A percentile compares a stretch with the other conserved stretches of the same genome.
These are phyloP conservation scores for Naumovozyma baii DNA, from an alignment of 805 yeast species.

Conservation along the genomic window DNA sequence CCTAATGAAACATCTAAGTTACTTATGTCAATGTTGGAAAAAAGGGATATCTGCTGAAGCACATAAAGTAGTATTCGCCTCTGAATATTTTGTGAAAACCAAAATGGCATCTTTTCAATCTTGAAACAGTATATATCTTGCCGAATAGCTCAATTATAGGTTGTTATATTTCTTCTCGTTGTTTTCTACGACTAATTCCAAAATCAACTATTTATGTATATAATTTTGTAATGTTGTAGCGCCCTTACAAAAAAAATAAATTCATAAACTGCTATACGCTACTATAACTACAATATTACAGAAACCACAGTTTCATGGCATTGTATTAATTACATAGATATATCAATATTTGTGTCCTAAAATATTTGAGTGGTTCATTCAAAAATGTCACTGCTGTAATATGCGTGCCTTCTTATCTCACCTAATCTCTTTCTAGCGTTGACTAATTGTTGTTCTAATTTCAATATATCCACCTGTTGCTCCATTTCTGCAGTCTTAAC, in stretches of 20 bases:
- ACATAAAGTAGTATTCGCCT: constrained; percentile 71
- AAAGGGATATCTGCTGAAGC: constrained; percentile 68
- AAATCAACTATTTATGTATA: too few relatives aligned
- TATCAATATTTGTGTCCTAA: constrained; percentile 26
- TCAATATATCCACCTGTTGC: constrained; percentile 82
- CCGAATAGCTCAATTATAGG: too few relatives aligned
- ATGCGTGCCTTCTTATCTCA: constrained; percentile 72
- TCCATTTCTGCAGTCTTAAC: constrained; percentile 84
- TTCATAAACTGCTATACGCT: neutral
- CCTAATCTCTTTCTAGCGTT: constrained; percentile 74
- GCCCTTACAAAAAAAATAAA: neutral
- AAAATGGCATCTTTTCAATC: constrained; percentile 23
- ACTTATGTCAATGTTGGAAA: constrained; percentile 73
- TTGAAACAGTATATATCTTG: too few relatives aligned
- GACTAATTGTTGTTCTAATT: constrained; percentile 62
- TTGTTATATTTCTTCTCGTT: too few relatives aligned
- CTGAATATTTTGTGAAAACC: constrained; percentile 83
- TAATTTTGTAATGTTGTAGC: neutral
- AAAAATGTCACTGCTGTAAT: constrained; percentile 33
- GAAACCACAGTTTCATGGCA: too few relatives aligned
- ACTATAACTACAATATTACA: too few relatives aligned
- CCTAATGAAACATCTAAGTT: constrained; percentile 75
- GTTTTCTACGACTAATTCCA: too few relatives aligned
- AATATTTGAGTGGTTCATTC: constrained; percentile 31
- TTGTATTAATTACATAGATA: neutral